Conservation (phyloP, 2,329 filamentous ascomycete genomes). For the Ambrosiella xylebori region DNA sequence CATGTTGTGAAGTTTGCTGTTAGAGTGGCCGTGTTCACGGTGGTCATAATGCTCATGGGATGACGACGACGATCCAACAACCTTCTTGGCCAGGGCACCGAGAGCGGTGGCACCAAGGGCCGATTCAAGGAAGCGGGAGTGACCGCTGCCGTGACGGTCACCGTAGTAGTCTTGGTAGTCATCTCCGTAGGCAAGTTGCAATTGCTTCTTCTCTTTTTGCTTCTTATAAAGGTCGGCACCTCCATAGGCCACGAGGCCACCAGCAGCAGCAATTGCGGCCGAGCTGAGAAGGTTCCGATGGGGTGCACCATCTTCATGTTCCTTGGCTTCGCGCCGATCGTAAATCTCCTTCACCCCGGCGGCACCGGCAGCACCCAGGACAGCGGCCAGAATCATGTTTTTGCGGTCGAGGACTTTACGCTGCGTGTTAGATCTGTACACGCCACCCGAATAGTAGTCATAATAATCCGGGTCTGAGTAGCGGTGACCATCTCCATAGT, state of each 20-base stretch:
- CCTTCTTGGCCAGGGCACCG: constrained; percentile 42
- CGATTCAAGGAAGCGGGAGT: constrained; percentile 47
- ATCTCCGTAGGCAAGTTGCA: constrained; percentile 33
- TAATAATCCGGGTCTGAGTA: constrained; percentile 37
- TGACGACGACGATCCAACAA: constrained; percentile 30
- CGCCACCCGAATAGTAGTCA: constrained; percentile 29
- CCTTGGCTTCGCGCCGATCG: constrained; percentile 41
- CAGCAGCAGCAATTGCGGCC: constrained; percentile 44
- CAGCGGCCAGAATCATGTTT: constrained; percentile 49
- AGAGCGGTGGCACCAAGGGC: constrained; percentile 44
- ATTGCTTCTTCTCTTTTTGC: constrained; percentile 37
- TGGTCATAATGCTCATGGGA: background rate
- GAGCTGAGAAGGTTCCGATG: constrained; percentile 42
- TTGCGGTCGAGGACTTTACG: constrained; percentile 41
- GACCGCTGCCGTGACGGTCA: constrained; percentile 38
- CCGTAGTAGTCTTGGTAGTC: constrained; percentile 41
- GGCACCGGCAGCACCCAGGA: constrained; percentile 46
- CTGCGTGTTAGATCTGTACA: constrained; percentile 33
- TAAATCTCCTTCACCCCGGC: constrained; percentile 49
- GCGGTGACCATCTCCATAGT: constrained; percentile 25
- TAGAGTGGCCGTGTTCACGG: constrained; percentile 17
- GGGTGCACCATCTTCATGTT: constrained; percentile 28
- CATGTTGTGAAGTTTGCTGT: constrained; percentile 28
- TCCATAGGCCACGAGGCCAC: constrained; percentile 45
- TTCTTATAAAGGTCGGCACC: constrained; percentile 48